Evolutionary conservation across 306 rosid species (phyloP).

Genomic region (Luffa aegyptiaca): DNA sequence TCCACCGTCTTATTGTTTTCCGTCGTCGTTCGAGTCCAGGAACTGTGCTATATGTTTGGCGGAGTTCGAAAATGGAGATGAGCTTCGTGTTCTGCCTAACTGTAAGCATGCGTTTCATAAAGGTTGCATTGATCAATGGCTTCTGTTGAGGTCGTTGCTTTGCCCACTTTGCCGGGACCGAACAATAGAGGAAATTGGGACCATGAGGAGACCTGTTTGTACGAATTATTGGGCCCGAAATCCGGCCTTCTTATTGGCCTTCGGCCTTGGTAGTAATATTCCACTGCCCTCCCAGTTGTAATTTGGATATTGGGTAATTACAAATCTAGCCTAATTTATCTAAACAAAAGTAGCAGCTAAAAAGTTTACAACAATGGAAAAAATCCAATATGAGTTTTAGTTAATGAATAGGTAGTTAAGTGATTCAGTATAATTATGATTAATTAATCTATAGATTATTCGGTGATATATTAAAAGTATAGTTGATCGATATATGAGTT

Average conservation of each 20-base stretch:
- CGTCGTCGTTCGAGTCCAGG: background rate
- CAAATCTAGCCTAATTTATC: background rate
- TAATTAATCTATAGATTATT: background rate
- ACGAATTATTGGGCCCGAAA: background rate
- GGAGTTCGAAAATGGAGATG: conserved; percentile 1
- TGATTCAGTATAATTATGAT: background rate
- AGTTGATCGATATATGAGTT: no score
- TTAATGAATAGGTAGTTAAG: background rate
- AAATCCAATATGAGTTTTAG: background rate
- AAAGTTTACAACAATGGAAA: background rate
- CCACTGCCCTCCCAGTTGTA: conserved; percentile 5
- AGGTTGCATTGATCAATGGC: conserved; percentile 8
- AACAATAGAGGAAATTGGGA: background rate
- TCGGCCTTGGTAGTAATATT: background rate
- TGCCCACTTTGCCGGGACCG: conserved; percentile 2
- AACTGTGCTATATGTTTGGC: conserved; percentile 8
- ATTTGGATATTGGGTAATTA: background rate
- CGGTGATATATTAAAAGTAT: background rate
- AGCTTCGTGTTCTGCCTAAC: background rate
- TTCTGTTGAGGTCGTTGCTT: conserved; percentile 1
- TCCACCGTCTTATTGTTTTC: background rate
- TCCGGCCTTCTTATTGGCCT: background rate
- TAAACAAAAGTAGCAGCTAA: background rate
- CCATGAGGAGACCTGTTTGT: background rate
- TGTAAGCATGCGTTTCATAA: conserved; percentile 6